Conservation (phyloP, 257 asterid genomes). For the Plantago major region DNA sequence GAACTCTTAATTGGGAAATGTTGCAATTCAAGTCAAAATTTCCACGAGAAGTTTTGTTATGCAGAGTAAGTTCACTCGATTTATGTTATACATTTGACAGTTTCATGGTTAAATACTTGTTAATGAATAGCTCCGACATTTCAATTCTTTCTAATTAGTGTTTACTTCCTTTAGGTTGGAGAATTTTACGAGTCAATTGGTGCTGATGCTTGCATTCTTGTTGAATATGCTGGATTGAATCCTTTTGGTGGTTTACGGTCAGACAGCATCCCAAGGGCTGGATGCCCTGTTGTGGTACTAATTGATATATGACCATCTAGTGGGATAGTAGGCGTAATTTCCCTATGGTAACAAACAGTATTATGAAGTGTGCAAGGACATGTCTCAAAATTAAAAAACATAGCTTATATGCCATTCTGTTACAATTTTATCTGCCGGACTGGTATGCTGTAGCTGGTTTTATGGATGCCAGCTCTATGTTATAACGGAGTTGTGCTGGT, state of each 20-base stretch:
- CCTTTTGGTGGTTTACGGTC: conserved; percentile 95
- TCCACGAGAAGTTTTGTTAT: conserved; percentile 93
- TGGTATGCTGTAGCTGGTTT: no score
- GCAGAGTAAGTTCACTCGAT: conserved; percentile 57
- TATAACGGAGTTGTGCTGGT: no score
- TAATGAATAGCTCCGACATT: conserved; percentile 9
- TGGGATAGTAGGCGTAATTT: no score
- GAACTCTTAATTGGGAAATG: conserved; percentile 90
- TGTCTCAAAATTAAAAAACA: no score
- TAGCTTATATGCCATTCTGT: no score
- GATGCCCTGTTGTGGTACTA: conserved; percentile 93
- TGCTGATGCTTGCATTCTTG: conserved; percentile 93
- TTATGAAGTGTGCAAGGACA: no score
- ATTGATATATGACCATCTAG: not conserved
- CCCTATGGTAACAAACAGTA: no score
- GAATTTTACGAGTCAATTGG: conserved; percentile 97
- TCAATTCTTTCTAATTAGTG: conserved; percentile 16
- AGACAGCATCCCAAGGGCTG: conserved; percentile 94
- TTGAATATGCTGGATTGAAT: conserved; percentile 96
- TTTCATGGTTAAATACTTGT: not conserved
- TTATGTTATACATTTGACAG: conserved; percentile 17
- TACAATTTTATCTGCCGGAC: no score
- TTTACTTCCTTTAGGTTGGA: conserved; percentile 64
- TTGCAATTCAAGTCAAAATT: conserved; percentile 88
- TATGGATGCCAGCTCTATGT: no score